Conservation (phyloP, 2,329 filamentous ascomycete genomes). For the Aspergillus sp. region DNA sequence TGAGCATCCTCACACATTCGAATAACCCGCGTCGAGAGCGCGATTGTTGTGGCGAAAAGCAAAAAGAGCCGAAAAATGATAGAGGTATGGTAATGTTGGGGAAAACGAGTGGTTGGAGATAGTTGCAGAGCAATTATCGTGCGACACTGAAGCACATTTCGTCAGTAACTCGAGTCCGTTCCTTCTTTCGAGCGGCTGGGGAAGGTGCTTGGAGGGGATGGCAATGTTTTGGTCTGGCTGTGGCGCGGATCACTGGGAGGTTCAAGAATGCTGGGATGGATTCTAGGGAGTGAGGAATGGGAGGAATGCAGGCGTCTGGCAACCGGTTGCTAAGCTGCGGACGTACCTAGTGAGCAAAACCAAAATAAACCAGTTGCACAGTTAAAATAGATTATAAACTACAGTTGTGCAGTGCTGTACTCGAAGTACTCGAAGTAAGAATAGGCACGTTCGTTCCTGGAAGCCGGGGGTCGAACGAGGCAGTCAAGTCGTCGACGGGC, state of each 20-base stretch:
- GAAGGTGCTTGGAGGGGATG: conserved; percentile 15
- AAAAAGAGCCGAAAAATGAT: not conserved
- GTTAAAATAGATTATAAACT: no score
- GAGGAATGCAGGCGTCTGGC: conserved; percentile 32
- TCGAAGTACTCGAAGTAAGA: not conserved
- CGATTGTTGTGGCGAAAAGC: not conserved
- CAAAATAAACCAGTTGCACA: not conserved
- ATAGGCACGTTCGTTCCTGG: conserved; percentile 20
- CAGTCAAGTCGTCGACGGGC: conserved; percentile 15
- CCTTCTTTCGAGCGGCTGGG: conserved; percentile 17
- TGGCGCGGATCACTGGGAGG: conserved; percentile 18
- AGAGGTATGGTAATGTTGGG: not conserved
- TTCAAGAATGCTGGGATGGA: conserved; percentile 29
- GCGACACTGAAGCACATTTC: conserved; percentile 5
- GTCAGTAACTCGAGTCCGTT: conserved; percentile 11
- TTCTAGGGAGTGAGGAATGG: conserved; percentile 23
- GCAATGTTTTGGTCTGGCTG: conserved; percentile 18
- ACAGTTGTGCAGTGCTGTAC: no score
- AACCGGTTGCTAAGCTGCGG: conserved; percentile 21
- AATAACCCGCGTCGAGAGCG: not conserved
- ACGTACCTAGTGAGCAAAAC: conserved; percentile 19
- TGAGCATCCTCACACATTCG: conserved; percentile 27
- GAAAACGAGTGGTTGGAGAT: conserved; percentile 1
- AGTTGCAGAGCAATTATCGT: conserved; percentile 1
- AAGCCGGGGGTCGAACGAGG: conserved; percentile 12